A percentile compares a stretch with the other conserved stretches of the same genome.
phyloP scores from a whole-genome alignment of 2,329 filamentous ascomycete species.

The Colletotrichum echinochloae region DNA sequence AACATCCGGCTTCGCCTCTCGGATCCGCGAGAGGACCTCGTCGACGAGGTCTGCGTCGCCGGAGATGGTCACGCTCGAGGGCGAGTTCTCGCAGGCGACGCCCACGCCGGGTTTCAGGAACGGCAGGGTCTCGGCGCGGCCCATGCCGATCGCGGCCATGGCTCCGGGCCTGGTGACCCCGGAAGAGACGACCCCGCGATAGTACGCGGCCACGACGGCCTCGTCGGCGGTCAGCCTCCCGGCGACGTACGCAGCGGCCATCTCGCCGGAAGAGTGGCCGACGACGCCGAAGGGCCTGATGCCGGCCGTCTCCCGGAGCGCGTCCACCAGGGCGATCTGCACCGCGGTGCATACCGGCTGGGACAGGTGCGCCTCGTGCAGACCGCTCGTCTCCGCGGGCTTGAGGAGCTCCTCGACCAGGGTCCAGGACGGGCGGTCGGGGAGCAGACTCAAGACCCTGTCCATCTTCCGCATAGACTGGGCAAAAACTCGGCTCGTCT shows the following conservation, averaged over 20 bases:
- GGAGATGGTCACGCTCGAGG: conserved; percentile 45
- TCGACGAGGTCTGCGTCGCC: conserved; percentile 40
- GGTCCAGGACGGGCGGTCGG: conserved; percentile 41
- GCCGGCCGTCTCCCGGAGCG: conserved; percentile 47
- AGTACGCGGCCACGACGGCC: conserved; percentile 55
- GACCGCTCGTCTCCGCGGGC: not conserved
- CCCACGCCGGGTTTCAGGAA: conserved; percentile 35
- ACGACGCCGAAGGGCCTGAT: conserved; percentile 52
- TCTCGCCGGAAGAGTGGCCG: conserved; percentile 51
- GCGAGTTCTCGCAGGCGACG: conserved; percentile 45
- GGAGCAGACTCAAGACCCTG: conserved; percentile 7
- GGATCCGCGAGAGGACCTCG: conserved; percentile 40
- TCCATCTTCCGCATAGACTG: conserved; percentile 40
- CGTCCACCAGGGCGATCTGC: conserved; percentile 52
- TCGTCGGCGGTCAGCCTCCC: conserved; percentile 47
- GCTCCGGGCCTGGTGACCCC: conserved; percentile 38
- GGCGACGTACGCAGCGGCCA: conserved; percentile 47
- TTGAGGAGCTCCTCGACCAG: conserved; percentile 43
- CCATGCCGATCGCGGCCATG: conserved; percentile 52
- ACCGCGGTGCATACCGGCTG: conserved; percentile 50
- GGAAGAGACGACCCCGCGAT: conserved; percentile 50
- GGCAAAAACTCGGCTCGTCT: conserved; percentile 9
- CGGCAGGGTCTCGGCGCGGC: conserved; percentile 14
- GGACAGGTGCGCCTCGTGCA: conserved; percentile 41
- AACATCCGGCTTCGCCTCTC: conserved; percentile 36